Conservation (phyloP, 176 grass and related monocot genomes). For the Lolium multiflorum region DNA sequence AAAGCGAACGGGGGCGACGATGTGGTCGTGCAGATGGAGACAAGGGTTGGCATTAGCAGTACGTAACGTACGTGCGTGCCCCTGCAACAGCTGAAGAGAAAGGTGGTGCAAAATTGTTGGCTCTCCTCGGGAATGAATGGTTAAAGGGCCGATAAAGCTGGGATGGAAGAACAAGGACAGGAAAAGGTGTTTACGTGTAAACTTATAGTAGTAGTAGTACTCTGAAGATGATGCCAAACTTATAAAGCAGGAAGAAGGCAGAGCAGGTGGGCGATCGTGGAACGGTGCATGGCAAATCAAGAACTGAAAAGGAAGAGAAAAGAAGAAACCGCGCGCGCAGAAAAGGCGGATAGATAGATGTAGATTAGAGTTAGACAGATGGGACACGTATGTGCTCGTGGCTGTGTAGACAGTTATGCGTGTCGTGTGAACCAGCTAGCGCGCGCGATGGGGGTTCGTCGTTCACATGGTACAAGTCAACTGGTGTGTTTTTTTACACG, state of each 20-base stretch:
- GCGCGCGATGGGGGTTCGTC: no score
- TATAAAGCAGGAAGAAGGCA: neutral
- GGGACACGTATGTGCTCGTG: no score
- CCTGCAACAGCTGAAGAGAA: neutral
- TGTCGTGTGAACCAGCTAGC: neutral
- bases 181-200: neutral
- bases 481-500: neutral
- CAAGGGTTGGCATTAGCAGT: constrained; percentile 22
- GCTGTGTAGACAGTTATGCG: neutral
- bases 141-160: neutral
- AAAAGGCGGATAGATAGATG: neutral
- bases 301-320: no score
- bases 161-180: neutral
- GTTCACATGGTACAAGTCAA: neutral
- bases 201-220: no score
- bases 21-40: neutral
- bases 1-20: neutral
- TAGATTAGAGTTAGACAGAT: neutral
- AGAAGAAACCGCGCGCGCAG: neutral
- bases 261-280: neutral
- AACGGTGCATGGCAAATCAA: no score
- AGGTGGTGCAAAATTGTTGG: neutral
- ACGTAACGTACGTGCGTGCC: neutral
- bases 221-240: neutral
- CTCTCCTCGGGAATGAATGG: neutral